Evolutionary conservation across 495 filamentous ascomycete genomes (phyloP).

Genomic region (Margaritispora aquatica): DNA sequence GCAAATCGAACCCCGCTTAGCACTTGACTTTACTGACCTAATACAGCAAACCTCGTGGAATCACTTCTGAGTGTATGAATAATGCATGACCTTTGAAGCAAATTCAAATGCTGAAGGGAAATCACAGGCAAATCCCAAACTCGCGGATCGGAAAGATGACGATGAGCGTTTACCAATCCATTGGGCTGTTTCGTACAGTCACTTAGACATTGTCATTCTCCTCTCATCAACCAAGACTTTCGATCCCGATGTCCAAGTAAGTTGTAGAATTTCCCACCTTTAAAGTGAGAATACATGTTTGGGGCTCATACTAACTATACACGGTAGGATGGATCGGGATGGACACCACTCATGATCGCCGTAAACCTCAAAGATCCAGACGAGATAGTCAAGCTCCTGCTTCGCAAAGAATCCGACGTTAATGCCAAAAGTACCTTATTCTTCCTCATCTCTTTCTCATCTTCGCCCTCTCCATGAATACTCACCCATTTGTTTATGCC

Average conservation of each 20-base stretch:
- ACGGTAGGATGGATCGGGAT: constrained; percentile 88
- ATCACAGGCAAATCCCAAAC: constrained; percentile 68
- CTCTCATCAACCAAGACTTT: constrained; percentile 66
- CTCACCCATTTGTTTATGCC: not conserved
- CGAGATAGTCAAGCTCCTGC: constrained; percentile 62
- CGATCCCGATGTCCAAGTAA: constrained; percentile 79
- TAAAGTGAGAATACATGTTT: not conserved
- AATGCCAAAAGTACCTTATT: constrained; percentile 50
- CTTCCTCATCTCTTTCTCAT: constrained; percentile 24
- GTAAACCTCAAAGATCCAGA: constrained; percentile 70
- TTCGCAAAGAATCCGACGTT: constrained; percentile 77
- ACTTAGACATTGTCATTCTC: constrained; percentile 64
- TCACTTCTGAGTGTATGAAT: constrained; percentile 61
- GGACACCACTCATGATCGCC: constrained; percentile 95
- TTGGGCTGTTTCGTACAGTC: constrained; percentile 88
- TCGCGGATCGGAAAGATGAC: constrained; percentile 68
- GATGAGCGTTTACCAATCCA: constrained; percentile 91
- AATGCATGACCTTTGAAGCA: constrained; percentile 28
- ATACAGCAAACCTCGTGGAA: constrained; percentile 58
- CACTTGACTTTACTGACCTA: constrained; percentile 7
- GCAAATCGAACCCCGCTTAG: not conserved
- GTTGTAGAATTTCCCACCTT: constrained; percentile 1
- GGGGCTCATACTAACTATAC: not conserved
- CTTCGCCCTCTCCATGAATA: not conserved
- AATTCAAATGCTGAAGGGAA: not conserved